Evolutionary conservation across 805 yeast genomes (phyloP).

Genomic region (Yarrowia deformans): DNA sequence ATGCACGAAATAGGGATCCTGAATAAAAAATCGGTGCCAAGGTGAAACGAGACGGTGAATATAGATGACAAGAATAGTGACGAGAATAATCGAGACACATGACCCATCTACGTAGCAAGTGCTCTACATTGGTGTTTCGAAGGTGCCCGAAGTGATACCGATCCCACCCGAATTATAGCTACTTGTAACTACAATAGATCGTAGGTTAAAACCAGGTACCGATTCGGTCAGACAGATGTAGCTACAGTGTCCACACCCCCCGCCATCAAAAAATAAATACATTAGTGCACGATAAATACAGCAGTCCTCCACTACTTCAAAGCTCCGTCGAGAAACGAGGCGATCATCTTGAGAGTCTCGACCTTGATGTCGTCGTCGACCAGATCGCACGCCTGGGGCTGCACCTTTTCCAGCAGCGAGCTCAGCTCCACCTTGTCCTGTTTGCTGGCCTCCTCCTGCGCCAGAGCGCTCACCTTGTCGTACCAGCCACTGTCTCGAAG

Average conservation of each 20-base stretch:
- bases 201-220: too few species aligned
- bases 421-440: conserved; percentile 31
- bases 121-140: too few species aligned
- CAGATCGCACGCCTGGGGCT: conserved; percentile 35
- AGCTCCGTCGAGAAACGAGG: conserved; percentile 42
- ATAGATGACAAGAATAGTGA: too few species aligned
- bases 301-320: neutral
- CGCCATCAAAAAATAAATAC: neutral
- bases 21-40: too few species aligned
- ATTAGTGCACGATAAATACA: conserved; percentile 5
- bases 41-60: too few species aligned
- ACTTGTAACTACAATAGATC: too few species aligned
- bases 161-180: too few species aligned
- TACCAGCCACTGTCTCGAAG: conserved; percentile 86
- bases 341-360: conserved; percentile 64
- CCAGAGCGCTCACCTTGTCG: conserved; percentile 70
- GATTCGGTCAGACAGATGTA: too few species aligned
- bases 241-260: too few species aligned
- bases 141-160: too few species aligned
- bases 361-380: conserved; percentile 59
- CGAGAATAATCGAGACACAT: too few species aligned
- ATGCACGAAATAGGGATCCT: neutral
- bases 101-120: too few species aligned
- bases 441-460: conserved; percentile 50
- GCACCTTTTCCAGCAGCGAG: conserved; percentile 19